phyloP scores from a whole-genome alignment of 495 filamentous ascomycete genomes.

The Penicillium cosmopolitanum region DNA sequence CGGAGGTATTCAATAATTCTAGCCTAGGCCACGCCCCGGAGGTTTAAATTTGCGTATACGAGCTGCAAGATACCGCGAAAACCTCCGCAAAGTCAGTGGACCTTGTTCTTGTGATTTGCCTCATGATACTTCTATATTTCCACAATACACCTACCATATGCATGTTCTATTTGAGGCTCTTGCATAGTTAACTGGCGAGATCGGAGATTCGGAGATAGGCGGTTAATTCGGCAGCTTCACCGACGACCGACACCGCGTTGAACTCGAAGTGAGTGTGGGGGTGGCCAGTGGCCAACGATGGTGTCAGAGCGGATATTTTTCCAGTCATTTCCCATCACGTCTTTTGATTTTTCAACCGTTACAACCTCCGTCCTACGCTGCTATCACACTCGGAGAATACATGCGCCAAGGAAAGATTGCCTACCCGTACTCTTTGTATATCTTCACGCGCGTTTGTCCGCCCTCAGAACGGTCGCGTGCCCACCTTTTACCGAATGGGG shows the following conservation, averaged over 20 bases:
- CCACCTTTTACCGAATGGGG: slow-evolving; percentile 14
- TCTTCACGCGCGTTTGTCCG: background rate
- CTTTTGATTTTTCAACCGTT: slow-evolving; percentile 1
- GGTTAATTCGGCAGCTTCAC: slow-evolving; percentile 24
- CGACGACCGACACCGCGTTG: slow-evolving; percentile 1
- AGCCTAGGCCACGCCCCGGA: too few relatives aligned
- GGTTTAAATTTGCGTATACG: too few relatives aligned
- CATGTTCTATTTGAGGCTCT: too few relatives aligned
- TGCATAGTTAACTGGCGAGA: too few relatives aligned
- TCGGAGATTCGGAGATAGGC: background rate
- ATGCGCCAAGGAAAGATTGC: background rate
- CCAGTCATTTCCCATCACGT: slow-evolving; percentile 5
- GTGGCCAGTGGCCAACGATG: slow-evolving; percentile 12
- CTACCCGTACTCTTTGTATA: background rate
- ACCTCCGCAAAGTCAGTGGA: too few relatives aligned
- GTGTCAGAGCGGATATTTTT: slow-evolving; percentile 17
- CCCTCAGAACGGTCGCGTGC: slow-evolving; percentile 8
- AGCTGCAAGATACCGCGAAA: too few relatives aligned
- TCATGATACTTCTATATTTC: too few relatives aligned
- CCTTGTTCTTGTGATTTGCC: too few relatives aligned
- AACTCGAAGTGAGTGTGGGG: slow-evolving; percentile 6
- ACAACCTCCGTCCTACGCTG: background rate
- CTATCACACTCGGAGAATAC: background rate
- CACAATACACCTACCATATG: too few relatives aligned
- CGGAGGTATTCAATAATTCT: too few relatives aligned